Evolutionary conservation across 163 green algal species (phyloP).

Genomic region (Picocystis sp.): DNA sequence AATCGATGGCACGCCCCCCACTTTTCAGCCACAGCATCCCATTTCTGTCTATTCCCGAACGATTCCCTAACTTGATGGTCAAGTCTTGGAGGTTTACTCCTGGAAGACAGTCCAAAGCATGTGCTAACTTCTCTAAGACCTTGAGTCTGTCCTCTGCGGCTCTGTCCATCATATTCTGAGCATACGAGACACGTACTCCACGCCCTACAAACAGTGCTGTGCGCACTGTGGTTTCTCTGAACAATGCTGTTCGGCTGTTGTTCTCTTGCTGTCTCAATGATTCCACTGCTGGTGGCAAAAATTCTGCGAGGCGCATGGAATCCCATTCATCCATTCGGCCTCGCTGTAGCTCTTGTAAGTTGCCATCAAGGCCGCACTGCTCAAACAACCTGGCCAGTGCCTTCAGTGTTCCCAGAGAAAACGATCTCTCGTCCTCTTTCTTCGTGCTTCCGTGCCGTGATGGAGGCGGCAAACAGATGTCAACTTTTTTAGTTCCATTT

Average conservation of each 20-base stretch:
- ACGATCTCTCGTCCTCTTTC: conserved; percentile 2
- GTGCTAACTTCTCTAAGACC: conserved; percentile 20
- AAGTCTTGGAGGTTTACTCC: too few species aligned
- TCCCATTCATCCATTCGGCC: not conserved
- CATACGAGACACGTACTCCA: conserved; percentile 3
- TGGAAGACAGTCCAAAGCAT: conserved; percentile 19
- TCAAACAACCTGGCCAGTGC: conserved; percentile 21
- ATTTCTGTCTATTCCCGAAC: too few species aligned
- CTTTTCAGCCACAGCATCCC: too few species aligned
- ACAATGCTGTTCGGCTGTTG: conserved; percentile 9
- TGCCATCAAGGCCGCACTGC: conserved; percentile 15
- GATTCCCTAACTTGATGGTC: too few species aligned
- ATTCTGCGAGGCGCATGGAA: conserved; percentile 11
- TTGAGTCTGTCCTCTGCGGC: conserved; percentile 18
- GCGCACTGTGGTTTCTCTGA: conserved; percentile 2
- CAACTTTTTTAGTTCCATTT: conserved; percentile 16
- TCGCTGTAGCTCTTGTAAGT: too few species aligned
- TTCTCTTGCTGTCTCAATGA: conserved; percentile 1
- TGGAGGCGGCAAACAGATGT: conserved; percentile 25
- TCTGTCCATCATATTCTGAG: conserved; percentile 7
- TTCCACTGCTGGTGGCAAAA: conserved; percentile 20
- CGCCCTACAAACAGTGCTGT: conserved; percentile 25
- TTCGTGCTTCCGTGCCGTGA: conserved; percentile 6
- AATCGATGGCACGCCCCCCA: too few species aligned
- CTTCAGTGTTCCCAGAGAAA: conserved; percentile 16